Base-by-base conservation (phyloP, 768 basidiomycete species). In the Saitozyma podzolica region DNA sequence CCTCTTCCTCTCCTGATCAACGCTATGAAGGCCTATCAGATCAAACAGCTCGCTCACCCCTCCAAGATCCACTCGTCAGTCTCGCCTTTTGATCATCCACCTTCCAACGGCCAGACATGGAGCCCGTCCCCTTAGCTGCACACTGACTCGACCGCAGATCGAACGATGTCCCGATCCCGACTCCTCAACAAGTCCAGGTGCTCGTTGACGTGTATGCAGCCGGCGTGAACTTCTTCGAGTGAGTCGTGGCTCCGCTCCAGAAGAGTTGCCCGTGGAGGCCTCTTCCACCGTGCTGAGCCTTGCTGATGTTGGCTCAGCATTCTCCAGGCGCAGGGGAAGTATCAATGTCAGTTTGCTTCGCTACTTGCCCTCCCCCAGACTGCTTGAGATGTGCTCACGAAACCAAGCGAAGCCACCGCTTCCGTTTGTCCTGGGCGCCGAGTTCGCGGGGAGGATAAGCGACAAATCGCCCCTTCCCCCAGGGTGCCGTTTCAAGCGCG, bases 281-380 rank as follows among this genome's bases (percentile, higher is more conserved):
- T 55, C 39, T 3, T 52, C 3, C 17, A 14, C 11, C 51, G 19
- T 14, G 17, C 9, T 9, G n/a, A n/a, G 17, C 10, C 7, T 2
- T 9, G 55, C 48, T 58, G 54, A 56, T 50, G 47, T 50, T 41
- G 8, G 8, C 11, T 5, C 57, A 65, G 59, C 86, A 91, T 92
- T 66, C 81, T 95, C 37, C 91, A 93, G 81, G 82, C 87, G 0
- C 91, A 93, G 79, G 93, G 93, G 53, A 93, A 90, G 82, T 89
- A 95, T 76, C 93, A 95, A 73, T 78, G 80, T 78, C 37, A 50
- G 71, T 64, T 43, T 2, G 55, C 29, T 2, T 43, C 8, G 55
- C 29, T 2, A 29, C 29, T 29, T 29, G 29, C 2, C 2, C 5
- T 29, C 45, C 50, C 48, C n/a, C 16, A 14, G 8, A 9, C 29